These are phyloP conservation scores for Tilletia horrida DNA, from an alignment of 1,284 basidiomycete genomes.

Conservation along the genomic window DNA sequence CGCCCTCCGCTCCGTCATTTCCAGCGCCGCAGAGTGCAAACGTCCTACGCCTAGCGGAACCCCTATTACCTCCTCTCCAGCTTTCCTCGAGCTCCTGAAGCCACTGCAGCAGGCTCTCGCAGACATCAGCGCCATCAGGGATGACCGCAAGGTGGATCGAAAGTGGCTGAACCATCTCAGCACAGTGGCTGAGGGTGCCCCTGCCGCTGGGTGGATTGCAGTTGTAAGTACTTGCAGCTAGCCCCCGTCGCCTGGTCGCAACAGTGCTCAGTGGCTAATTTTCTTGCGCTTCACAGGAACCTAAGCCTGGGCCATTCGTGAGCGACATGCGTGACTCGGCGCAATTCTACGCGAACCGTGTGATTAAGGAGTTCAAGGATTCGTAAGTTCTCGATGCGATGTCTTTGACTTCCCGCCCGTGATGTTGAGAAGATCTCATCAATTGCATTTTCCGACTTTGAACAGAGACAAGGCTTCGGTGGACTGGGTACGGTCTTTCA, in stretches of 20 bases:
- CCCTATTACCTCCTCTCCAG: constrained; percentile 55
- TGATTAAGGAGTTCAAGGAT: constrained; percentile 90
- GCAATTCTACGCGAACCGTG: constrained; percentile 83
- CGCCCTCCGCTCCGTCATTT: constrained; percentile 69
- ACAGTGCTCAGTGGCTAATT: background rate
- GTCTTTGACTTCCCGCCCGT: too few relatives aligned
- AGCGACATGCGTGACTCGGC: constrained; percentile 80
- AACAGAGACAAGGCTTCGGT: constrained; percentile 70
- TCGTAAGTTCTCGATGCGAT: constrained; percentile 56
- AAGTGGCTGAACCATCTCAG: constrained; percentile 79
- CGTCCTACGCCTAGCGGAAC: constrained; percentile 65
- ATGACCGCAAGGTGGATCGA: constrained; percentile 74
- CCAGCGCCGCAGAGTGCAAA: constrained; percentile 69
- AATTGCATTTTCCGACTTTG: background rate
- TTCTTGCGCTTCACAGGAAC: constrained; percentile 53
- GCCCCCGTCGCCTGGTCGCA: too few relatives aligned
- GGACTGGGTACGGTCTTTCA: constrained; percentile 79
- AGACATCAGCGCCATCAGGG: constrained; percentile 74
- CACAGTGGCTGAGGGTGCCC: constrained; percentile 75
- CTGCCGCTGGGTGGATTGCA: constrained; percentile 87
- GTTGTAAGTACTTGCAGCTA: constrained; percentile 45
- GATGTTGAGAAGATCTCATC: too few relatives aligned
- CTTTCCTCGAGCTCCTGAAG: constrained; percentile 65
- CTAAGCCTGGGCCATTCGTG: constrained; percentile 80
- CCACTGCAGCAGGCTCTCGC: constrained; percentile 74